Conservation (phyloP, 441 rosid genomes). For the Biscutella laevigata region DNA sequence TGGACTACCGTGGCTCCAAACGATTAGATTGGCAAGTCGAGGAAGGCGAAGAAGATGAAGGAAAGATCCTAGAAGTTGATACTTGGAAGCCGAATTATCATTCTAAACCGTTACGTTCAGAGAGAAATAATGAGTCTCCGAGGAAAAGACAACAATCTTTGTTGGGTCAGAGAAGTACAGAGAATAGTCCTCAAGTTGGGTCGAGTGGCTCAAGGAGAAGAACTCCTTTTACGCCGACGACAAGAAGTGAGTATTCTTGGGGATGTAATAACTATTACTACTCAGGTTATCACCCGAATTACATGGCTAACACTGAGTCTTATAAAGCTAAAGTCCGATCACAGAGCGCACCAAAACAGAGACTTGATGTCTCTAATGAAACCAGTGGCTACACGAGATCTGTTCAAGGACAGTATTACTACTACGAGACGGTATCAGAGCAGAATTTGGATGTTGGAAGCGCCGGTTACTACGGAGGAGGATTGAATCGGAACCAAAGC, state of each 20-base stretch:
- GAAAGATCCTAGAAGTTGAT: constrained; percentile 27
- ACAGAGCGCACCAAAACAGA: constrained; percentile 38
- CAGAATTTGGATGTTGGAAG: constrained; percentile 18
- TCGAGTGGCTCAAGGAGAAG: constrained; percentile 27
- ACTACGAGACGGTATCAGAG: constrained; percentile 13
- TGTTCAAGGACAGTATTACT: constrained; percentile 22
- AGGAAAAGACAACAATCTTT: constrained; percentile 22
- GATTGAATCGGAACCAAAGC: constrained; percentile 23
- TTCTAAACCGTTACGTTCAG: constrained; percentile 1
- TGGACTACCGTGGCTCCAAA: constrained; percentile 47
- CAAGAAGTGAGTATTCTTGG: constrained; percentile 29
- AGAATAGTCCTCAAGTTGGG: constrained; percentile 25
- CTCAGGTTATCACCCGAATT: constrained; percentile 34
- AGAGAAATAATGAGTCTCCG: constrained; percentile 21
- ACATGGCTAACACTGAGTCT: constrained; percentile 48
- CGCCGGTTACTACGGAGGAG: constrained; percentile 19
- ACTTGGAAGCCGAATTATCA: constrained; percentile 29
- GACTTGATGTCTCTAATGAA: constrained; percentile 20
- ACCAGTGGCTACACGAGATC: constrained; percentile 22
- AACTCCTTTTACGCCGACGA: constrained; percentile 25
- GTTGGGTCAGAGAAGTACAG: constrained; percentile 20
- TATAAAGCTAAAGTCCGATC: constrained; percentile 42
- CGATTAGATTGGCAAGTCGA: constrained; percentile 33
- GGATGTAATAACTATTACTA: constrained; percentile 30
- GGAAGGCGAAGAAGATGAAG: constrained; percentile 10